Conservation (phyloP, 345 rosid species). For the Eucalyptus sideroxylon region DNA sequence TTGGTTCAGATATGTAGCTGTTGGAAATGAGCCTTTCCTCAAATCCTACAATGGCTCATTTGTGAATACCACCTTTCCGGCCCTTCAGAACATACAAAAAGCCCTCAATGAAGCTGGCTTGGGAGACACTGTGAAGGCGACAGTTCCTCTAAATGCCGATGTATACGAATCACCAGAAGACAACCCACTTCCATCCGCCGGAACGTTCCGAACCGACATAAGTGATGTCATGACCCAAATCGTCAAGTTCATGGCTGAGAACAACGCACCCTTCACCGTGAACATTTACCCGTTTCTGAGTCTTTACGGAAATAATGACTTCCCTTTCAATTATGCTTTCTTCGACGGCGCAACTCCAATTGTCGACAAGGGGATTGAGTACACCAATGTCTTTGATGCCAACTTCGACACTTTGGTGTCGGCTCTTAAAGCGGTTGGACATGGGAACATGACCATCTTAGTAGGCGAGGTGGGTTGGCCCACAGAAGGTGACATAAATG, state of each 20-base stretch:
- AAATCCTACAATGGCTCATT: conserved; percentile 27
- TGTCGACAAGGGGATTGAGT: conserved; percentile 1
- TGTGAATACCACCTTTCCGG: conserved; percentile 19
- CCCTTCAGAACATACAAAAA: conserved; percentile 23
- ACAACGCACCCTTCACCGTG: conserved; percentile 33
- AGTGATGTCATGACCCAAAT: neutral
- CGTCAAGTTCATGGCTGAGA: neutral
- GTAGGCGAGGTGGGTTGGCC: conserved; percentile 36
- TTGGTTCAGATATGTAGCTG: conserved; percentile 1
- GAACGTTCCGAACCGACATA: neutral
- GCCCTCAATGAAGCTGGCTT: conserved; percentile 21
- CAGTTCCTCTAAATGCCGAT: conserved; percentile 40
- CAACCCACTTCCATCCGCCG: conserved; percentile 2
- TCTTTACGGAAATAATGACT: conserved; percentile 18
- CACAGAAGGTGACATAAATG: conserved; percentile 21
- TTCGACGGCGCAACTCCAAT: conserved; percentile 20
- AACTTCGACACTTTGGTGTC: conserved; percentile 19
- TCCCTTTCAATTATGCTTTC: conserved; percentile 38
- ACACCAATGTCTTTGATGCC: conserved; percentile 25
- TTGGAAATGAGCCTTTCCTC: conserved; percentile 30
- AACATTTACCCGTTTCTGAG: conserved; percentile 45
- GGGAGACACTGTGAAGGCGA: conserved; percentile 18
- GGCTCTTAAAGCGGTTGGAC: conserved; percentile 8
- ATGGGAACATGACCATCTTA: conserved; percentile 7
- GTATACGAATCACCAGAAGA: neutral